Conservation (phyloP, 2,329 filamentous ascomycete genomes). For the Fusarium cicatricum region DNA sequence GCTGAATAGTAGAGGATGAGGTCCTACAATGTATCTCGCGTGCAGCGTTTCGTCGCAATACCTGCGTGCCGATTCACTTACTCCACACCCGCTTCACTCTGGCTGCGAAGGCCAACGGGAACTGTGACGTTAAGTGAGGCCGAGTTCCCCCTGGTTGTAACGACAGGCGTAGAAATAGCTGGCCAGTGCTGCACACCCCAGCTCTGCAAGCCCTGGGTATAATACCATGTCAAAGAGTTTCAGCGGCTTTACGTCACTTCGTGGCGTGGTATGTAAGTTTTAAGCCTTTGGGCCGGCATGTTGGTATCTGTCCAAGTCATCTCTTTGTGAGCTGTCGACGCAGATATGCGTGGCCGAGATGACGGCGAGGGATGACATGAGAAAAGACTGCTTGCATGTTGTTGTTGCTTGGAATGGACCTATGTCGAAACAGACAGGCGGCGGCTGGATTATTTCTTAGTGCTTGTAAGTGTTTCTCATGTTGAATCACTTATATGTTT, state of each 20-base stretch:
- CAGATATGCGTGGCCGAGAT: background rate
- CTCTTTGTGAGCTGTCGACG: background rate
- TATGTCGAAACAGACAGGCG: too few relatives aligned
- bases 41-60: background rate
- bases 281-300: background rate
- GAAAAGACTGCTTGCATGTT: too few relatives aligned
- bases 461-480: too few relatives aligned
- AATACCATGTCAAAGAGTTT: background rate
- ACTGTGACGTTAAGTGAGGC: background rate
- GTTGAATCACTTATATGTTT: too few relatives aligned
- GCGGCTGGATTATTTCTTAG: too few relatives aligned
- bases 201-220: background rate
- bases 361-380: too few relatives aligned
- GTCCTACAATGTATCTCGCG: background rate
- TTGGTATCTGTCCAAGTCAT: background rate
- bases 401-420: too few relatives aligned
- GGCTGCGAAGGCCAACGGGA: background rate
- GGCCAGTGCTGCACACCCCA: background rate
- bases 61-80: background rate
- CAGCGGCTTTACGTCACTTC: background rate
- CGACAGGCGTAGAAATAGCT: background rate
- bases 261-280: background rate
- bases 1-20: background rate
- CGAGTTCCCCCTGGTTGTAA: constrained; percentile 3
- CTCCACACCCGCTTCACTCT: constrained; percentile 4